Conservation (phyloP, 441 rosid genomes). For the Pelargonium myrrhifolium region DNA sequence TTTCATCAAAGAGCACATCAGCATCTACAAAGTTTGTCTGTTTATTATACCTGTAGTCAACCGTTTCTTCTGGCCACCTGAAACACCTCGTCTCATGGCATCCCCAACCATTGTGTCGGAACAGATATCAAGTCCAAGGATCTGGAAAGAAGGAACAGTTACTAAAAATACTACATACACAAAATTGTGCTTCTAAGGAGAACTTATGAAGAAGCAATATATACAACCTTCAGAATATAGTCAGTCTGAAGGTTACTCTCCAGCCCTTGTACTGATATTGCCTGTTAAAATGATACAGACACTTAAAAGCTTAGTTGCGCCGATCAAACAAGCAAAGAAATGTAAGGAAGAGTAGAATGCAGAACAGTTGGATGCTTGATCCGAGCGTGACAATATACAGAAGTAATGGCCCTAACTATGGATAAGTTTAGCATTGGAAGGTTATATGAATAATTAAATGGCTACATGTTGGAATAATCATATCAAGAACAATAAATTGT, state of each 20-base stretch:
- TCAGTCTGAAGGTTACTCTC: slow-evolving; percentile 59
- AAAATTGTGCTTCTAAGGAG: not conserved
- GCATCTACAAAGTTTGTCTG: too few species aligned
- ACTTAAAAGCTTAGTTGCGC: not conserved
- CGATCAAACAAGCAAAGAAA: too few species aligned
- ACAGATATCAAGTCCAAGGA: slow-evolving; percentile 54
- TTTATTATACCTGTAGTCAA: too few species aligned
- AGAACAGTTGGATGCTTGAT: too few species aligned
- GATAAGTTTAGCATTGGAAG: not conserved
- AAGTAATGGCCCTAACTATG: too few species aligned
- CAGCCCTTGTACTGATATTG: slow-evolving; percentile 50
- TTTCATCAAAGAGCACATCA: too few species aligned
- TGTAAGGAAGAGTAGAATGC: too few species aligned
- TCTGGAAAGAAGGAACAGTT: slow-evolving; percentile 25
- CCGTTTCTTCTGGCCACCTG: slow-evolving; percentile 59
- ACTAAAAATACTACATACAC: not conserved
- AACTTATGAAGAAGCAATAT: not conserved
- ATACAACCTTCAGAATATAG: slow-evolving; percentile 59
- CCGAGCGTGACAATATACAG: too few species aligned
- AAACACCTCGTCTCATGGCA: slow-evolving; percentile 54
- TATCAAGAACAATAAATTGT: not conserved
- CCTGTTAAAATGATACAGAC: slow-evolving; percentile 33
- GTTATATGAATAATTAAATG: not conserved
- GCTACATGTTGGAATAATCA: not conserved
- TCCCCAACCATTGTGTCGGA: slow-evolving; percentile 45